Percentiles rank a stretch among this genome's conserved stretches.
phyloP scores from a whole-genome alignment of 129 eudicot species.

The Gnaphalium uliginosum region DNA sequence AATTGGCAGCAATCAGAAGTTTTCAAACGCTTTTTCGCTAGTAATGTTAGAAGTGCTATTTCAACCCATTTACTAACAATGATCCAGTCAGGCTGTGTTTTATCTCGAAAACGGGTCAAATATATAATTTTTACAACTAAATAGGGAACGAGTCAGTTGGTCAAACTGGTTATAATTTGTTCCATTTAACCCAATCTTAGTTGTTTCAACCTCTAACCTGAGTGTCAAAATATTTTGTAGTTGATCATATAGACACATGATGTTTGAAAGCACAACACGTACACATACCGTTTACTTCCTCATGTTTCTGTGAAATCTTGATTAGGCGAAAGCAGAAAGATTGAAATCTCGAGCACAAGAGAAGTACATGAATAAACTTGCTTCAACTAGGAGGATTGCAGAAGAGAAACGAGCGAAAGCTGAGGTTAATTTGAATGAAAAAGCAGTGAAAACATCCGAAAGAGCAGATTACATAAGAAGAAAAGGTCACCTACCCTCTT shows the following conservation, averaged over 20 bases:
- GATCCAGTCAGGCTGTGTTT: neutral
- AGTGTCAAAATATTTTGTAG: neutral
- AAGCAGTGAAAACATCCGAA: slow-evolving; percentile 79
- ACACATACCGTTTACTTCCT: neutral
- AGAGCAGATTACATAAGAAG: slow-evolving; percentile 85
- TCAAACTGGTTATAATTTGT: neutral
- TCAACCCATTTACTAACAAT: neutral
- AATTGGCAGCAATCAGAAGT: neutral
- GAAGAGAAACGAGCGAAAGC: slow-evolving; percentile 91
- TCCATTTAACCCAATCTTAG: no score
- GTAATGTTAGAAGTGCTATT: neutral
- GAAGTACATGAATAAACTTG: slow-evolving; percentile 69
- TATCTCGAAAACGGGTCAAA: neutral
- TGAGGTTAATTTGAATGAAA: slow-evolving; percentile 74
- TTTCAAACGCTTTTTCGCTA: neutral
- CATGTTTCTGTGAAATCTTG: slow-evolving; percentile 3
- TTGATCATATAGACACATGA: neutral
- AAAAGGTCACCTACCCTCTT: slow-evolving; percentile 86
- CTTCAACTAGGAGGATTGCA: slow-evolving; percentile 76
- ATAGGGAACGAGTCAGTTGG: neutral
- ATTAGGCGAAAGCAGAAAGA: slow-evolving; percentile 87
- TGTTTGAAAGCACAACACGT: neutral
- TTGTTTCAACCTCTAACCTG: neutral
- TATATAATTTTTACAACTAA: neutral
- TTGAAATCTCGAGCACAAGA: slow-evolving; percentile 82